Base-by-base conservation (phyloP, 495 filamentous ascomycete species). In the Aspergillus baeticus region DNA sequence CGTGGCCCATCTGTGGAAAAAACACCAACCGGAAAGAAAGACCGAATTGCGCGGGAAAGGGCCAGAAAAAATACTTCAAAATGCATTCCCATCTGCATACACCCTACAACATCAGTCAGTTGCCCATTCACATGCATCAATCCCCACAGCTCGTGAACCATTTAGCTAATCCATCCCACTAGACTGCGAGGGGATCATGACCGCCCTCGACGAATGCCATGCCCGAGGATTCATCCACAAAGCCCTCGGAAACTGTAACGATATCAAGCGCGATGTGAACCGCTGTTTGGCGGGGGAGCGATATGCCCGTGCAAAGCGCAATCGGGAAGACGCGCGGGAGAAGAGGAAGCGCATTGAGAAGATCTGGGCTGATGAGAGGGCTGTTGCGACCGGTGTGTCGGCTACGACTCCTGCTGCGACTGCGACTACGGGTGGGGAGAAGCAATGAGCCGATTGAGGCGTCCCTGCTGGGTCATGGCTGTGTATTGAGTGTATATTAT, bases 31-130 rank as follows among this genome's bases (percentile, higher is more conserved):
- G 11, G 14, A 10, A 45, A 31, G 1, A 43, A 45, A 29, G 17
- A n/a, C 6, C 41, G 22, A 8, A 29, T 29, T 29, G 26, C 3
- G 8, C 4, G 4, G 8, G 26, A 8, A 4, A 4, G 26, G 20
- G 20, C 14, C 22, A 23, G 29, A 33, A 23, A n/a, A 29, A 15
- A 26, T 29, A 45, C 5, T 11, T n/a, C 37, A 52, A 52, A 44
- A 98, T 98, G 94, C 94, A 98, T 89, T 94, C 94, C 21, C 92
- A 96, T 73, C 75, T 98, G 4, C 92, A 98, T 64, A 96, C 90
- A 21, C 88, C 91, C 59, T 84, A 96, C 64, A 96, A 96, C 61
- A 75, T 74, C 69, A 91, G 94, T 96, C 81, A 23, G 77, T 74
- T 29, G 22, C 42, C 29, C 7, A 23, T 7, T 31, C 45, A 29